These are phyloP conservation scores for Pyronema omphalodes DNA, from an alignment of 495 filamentous ascomycete genomes.

Conservation along the genomic window DNA sequence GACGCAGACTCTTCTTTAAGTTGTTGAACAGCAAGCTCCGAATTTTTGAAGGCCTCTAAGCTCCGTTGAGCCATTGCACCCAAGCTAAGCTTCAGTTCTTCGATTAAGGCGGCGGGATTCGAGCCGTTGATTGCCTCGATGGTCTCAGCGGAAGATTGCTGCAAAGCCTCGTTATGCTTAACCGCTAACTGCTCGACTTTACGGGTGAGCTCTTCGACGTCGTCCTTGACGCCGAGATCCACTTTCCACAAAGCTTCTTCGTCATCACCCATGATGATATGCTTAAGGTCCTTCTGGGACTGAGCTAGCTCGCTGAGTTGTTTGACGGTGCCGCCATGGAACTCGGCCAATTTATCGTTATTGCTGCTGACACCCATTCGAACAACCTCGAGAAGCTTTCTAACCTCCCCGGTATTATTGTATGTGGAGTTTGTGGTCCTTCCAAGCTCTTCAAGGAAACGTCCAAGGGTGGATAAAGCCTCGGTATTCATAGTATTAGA, in stretches of 20 bases:
- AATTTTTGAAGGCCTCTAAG: conserved; percentile 20
- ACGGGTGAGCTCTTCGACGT: conserved; percentile 73
- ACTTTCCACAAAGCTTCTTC: conserved; percentile 22
- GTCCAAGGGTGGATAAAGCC: conserved; percentile 15
- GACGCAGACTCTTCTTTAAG: conserved; percentile 44
- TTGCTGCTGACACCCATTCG: conserved; percentile 19
- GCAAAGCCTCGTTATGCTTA: conserved; percentile 43
- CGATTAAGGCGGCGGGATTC: conserved; percentile 36
- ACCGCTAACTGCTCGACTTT: conserved; percentile 66
- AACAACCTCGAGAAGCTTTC: conserved; percentile 24
- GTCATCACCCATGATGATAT: conserved; percentile 15
- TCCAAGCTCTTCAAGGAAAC: conserved; percentile 22
- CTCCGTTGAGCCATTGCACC: conserved; percentile 24
- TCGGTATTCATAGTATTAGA: conserved; percentile 20
- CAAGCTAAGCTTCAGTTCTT: conserved; percentile 59
- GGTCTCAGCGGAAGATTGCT: conserved; percentile 30
- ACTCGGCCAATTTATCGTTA: conserved; percentile 21
- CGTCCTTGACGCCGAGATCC: conserved; percentile 45
- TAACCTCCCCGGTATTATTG: conserved; percentile 18
- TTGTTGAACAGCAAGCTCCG: conserved; percentile 51
- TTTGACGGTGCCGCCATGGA: conserved; percentile 16
- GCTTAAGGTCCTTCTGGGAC: conserved; percentile 42
- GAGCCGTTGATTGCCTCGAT: conserved; percentile 28
- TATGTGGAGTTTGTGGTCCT: conserved; percentile 17
- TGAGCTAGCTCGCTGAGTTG: conserved; percentile 53